Conservation (phyloP, 2,329 filamentous ascomycete species). For the Pestalotiopsis fici region DNA sequence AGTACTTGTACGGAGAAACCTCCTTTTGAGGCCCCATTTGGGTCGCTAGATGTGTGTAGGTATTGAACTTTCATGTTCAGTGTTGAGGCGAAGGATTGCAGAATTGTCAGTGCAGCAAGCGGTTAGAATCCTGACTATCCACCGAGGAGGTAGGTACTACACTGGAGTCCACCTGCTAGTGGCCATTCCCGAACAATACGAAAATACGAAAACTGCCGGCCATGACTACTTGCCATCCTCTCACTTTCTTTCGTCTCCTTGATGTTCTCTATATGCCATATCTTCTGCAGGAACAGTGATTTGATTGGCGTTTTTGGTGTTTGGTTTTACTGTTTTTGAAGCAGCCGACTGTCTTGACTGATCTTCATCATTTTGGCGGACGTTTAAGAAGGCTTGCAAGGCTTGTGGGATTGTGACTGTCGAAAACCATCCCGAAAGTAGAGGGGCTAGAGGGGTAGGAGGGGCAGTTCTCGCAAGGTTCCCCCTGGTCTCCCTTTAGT, state of each 20-base stretch:
- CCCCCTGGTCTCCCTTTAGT: neutral
- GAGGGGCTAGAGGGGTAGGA: neutral
- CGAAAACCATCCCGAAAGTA: conserved; percentile 1
- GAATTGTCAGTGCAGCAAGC: neutral
- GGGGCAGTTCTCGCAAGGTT: neutral
- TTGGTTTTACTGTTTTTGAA: neutral
- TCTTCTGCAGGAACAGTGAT: too few species aligned
- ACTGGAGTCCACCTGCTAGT: too few species aligned
- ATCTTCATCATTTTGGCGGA: neutral
- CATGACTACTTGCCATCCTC: too few species aligned
- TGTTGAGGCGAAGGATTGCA: neutral
- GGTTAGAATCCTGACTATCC: neutral
- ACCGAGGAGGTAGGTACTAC: neutral
- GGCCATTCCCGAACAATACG: too few species aligned
- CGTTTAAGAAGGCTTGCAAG: neutral
- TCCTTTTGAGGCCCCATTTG: neutral
- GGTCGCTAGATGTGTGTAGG: neutral
- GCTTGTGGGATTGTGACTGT: neutral
- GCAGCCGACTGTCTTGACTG: neutral
- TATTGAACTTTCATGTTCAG: neutral
- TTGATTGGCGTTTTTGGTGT: too few species aligned
- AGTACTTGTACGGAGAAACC: neutral
- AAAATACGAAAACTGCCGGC: too few species aligned
- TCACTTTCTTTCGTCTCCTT: too few species aligned
- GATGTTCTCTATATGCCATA: too few species aligned